Conservation (phyloP, 352 stramenopile species). For the Globisporangium canariense region DNA sequence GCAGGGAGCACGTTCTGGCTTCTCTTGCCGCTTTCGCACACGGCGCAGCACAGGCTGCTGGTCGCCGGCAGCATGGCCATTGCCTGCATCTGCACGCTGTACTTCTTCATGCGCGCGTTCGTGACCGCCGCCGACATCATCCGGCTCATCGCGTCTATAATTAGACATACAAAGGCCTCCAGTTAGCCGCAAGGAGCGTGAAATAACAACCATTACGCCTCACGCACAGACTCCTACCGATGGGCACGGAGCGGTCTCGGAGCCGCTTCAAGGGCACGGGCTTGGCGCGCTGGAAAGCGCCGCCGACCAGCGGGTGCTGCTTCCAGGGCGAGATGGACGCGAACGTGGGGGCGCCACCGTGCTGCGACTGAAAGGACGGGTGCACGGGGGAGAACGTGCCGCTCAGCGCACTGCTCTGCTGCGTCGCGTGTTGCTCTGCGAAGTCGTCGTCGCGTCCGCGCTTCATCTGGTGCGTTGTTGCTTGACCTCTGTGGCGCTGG, state of each 20-base stretch:
- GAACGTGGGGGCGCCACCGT: conserved; percentile 6
- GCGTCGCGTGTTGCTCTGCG: conserved; percentile 16
- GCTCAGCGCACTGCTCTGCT: conserved; percentile 14
- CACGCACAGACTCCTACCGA: conserved; percentile 31
- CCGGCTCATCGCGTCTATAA: conserved; percentile 63
- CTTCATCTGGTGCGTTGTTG: conserved; percentile 13
- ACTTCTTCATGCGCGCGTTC: conserved; percentile 66
- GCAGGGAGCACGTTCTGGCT: conserved; percentile 14
- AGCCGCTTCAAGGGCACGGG: conserved; percentile 44
- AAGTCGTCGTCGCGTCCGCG: conserved; percentile 19
- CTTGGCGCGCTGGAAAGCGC: conserved; percentile 10
- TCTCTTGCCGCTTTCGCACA: conserved; percentile 29
- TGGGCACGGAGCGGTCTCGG: conserved; percentile 64
- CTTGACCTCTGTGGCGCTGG: neutral
- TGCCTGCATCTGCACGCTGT: conserved; percentile 38
- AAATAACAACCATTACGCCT: neutral
- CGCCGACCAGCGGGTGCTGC: conserved; percentile 18
- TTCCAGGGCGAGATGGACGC: conserved; percentile 61
- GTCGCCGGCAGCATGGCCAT: conserved; percentile 12
- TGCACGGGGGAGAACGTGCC: conserved; percentile 12
- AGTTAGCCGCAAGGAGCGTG: neutral
- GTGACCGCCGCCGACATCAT: conserved; percentile 76
- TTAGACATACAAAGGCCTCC: neutral
- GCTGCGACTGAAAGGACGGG: conserved; percentile 15
- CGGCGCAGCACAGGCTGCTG: conserved; percentile 23